These are phyloP conservation scores for Ustilago trichophora DNA, from an alignment of 1,284 basidiomycete species.

Conservation along the genomic window DNA sequence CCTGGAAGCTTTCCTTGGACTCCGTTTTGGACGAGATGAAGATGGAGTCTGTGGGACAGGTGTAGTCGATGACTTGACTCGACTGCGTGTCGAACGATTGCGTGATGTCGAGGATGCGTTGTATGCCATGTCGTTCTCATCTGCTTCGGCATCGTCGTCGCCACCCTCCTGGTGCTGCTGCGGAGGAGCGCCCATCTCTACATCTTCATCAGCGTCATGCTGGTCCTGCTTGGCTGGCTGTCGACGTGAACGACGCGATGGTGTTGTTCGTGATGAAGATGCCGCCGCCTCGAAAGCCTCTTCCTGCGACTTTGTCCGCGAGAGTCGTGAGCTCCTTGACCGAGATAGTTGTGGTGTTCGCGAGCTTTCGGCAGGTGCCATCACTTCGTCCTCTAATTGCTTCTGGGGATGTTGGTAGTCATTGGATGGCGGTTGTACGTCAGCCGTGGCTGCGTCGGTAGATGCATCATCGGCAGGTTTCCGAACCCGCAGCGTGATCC, in stretches of 20 bases:
- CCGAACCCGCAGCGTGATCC: conserved; percentile 42
- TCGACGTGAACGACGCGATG: conserved; percentile 35
- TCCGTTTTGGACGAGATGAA: conserved; percentile 10
- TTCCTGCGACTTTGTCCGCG: conserved; percentile 28
- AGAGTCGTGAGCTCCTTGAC: conserved; percentile 21
- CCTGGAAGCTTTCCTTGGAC: conserved; percentile 19
- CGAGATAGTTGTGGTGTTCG: conserved; percentile 11
- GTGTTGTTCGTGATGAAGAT: conserved; percentile 14
- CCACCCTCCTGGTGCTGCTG: conserved; percentile 6
- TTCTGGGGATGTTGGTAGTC: background rate
- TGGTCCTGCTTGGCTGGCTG: conserved; percentile 28
- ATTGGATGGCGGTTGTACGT: background rate
- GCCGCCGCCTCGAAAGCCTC: conserved; percentile 17
- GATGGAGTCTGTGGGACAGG: conserved; percentile 27
- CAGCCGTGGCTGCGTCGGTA: background rate
- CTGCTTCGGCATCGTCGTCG: conserved; percentile 7
- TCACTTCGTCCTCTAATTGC: conserved; percentile 20
- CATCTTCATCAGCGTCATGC: conserved; percentile 9
- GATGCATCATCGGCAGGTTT: conserved; percentile 16
- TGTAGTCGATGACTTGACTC: conserved; percentile 22
- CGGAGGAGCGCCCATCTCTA: conserved; percentile 11
- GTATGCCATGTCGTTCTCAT: conserved; percentile 6
- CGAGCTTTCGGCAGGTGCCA: conserved; percentile 12
- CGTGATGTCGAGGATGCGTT: conserved; percentile 12
- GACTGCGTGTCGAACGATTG: conserved; percentile 20